Evolutionary conservation across 306 rosid genomes (phyloP).

Genomic region (Cucumis melo): DNA sequence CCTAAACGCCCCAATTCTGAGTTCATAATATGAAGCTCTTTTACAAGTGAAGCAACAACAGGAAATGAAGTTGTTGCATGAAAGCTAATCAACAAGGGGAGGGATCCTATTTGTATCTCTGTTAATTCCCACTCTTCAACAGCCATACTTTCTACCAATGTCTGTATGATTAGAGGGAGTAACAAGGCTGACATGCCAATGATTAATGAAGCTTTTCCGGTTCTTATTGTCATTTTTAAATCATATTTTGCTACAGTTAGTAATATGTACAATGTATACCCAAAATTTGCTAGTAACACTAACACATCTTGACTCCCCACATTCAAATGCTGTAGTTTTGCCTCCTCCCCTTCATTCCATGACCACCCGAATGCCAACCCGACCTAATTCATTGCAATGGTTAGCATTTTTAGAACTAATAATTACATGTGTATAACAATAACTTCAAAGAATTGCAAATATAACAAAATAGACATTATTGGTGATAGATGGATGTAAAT

Average conservation of each 20-base stretch:
- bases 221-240: slow-evolving; percentile 17
- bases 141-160: background rate
- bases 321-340: slow-evolving; percentile 8
- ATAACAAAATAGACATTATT: too few relatives aligned
- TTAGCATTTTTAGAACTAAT: too few relatives aligned
- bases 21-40: slow-evolving; percentile 34
- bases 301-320: slow-evolving; percentile 24
- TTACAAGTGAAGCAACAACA: slow-evolving; percentile 7
- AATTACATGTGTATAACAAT: too few relatives aligned
- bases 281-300: slow-evolving; percentile 15
- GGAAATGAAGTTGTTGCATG: slow-evolving; percentile 10
- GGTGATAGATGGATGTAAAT: too few relatives aligned
- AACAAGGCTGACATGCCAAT: slow-evolving; percentile 13
- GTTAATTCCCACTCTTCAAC: background rate
- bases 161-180: background rate
- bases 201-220: slow-evolving; percentile 23
- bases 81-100: background rate
- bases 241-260: slow-evolving; percentile 43
- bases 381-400: slow-evolving; percentile 8
- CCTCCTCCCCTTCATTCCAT: background rate
- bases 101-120: background rate
- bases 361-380: slow-evolving; percentile 26
- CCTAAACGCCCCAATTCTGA: slow-evolving; percentile 55
- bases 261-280: slow-evolving; percentile 28
- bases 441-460: too few relatives aligned